Base-by-base conservation (phyloP, 2,329 filamentous ascomycete species). In the Scortechinia acanthostroma region DNA sequence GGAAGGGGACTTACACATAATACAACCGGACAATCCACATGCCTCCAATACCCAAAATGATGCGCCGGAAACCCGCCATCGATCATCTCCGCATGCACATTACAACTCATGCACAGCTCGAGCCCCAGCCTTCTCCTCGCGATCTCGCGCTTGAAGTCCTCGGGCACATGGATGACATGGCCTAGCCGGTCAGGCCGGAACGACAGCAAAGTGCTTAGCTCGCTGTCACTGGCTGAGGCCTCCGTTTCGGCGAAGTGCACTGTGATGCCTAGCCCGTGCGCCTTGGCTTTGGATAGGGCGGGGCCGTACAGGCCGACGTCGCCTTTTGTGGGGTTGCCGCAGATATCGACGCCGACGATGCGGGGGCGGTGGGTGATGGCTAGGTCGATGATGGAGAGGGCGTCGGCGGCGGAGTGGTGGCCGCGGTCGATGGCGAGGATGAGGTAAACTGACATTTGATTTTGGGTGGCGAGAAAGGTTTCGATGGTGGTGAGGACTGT, bases 41-140 rank as follows among this genome's bases (percentile, higher is more conserved):
- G 65, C 63, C 65, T 73, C 88, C 88, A 93, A 55, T 79, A 73
- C 14, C 83, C 81, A 62, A 93, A 90, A 65, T 93, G 88, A 61
- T 93, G 88, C 43, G 80, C 80, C 47, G 73, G 69, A 49, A 74
- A 77, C 4, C 79, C 76, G 0, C 85, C 83, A 1, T 69, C 64
- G 43, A 85, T 80, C 78, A 93, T 80, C 51, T 79, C 80, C 2
- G 84, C 84, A 51, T 83, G 77, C 2, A 93, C 86, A 54, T 93
- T 93, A 61, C 88, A 91, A 51, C 82, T 88, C 49, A 93, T 64
- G 49, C 88, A 93, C 28, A 93, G 58, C 62, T 93, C 88, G 13
- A 93, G 60, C 2, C 83, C 86, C 21, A 91, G 57, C 1, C 69
- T 69, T 13, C 69, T 66, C 42, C 58, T 53, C 10, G 64, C 37